Conservation (phyloP, 2,329 filamentous ascomycete genomes). For the Leptographium radiaticola region DNA sequence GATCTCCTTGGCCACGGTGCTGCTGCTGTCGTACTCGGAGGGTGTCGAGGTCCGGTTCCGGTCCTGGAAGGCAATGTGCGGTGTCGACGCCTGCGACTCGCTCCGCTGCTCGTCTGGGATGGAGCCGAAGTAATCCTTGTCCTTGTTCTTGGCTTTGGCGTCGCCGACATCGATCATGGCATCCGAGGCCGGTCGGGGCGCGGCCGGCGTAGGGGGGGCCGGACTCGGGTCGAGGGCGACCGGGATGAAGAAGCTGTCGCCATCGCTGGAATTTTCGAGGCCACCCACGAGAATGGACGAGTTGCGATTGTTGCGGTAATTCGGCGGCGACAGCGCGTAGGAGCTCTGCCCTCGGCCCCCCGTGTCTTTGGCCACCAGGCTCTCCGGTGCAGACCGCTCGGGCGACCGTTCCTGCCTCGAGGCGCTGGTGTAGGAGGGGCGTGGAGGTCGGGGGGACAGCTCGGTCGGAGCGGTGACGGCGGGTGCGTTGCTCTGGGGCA, state of each 20-base stretch:
- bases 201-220: constrained; percentile 35
- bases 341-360: background rate
- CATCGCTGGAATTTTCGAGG: constrained; percentile 32
- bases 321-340: constrained; percentile 59
- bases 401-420: constrained; percentile 38
- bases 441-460: constrained; percentile 51
- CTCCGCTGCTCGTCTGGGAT: constrained; percentile 23
- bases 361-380: background rate
- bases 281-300: constrained; percentile 44
- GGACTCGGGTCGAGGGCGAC: constrained; percentile 61
- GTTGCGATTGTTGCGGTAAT: constrained; percentile 66
- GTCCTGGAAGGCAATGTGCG: constrained; percentile 88
- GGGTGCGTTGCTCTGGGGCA: constrained; percentile 64
- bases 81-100: constrained; percentile 47
- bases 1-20: constrained; percentile 31
- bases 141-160: constrained; percentile 32
- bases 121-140: constrained; percentile 42
- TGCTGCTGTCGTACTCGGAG: constrained; percentile 43
- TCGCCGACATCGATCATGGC: constrained; percentile 30
- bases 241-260: constrained; percentile 63
- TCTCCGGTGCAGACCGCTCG: constrained; percentile 30
- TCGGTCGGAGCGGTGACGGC: constrained; percentile 60
- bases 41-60: constrained; percentile 52
- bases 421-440: constrained; percentile 34
- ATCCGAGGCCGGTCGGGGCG: constrained; percentile 39